A percentile compares a stretch with the other conserved stretches of the same genome.
These are phyloP conservation scores for Ophiobolus disseminans DNA, from an alignment of 2,329 filamentous ascomycete genomes.

Conservation along the genomic window DNA sequence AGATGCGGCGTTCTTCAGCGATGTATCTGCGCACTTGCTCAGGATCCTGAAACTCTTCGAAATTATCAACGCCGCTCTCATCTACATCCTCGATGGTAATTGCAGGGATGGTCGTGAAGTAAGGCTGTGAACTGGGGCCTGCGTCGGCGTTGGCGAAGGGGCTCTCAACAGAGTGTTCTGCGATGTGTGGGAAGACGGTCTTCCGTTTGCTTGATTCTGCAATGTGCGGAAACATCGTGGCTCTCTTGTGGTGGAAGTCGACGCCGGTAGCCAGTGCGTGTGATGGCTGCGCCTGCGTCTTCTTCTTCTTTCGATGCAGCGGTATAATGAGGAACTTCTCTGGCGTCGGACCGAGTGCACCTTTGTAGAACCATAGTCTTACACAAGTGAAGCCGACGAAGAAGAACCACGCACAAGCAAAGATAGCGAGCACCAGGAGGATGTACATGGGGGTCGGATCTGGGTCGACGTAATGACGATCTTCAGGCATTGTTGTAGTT, in stretches of 20 bases:
- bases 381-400: slow-evolving; percentile 27
- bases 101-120: slow-evolving; percentile 1
- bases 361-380: slow-evolving; percentile 36
- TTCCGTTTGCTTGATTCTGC: not conserved
- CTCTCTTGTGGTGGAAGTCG: too few relatives aligned
- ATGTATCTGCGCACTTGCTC: slow-evolving; percentile 14
- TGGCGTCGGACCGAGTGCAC: slow-evolving; percentile 25
- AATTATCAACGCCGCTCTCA: slow-evolving; percentile 1
- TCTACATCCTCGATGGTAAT: slow-evolving; percentile 16
- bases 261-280: too few relatives aligned
- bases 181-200: not conserved
- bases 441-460: slow-evolving; percentile 16
- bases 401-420: slow-evolving; percentile 27
- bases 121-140: not conserved
- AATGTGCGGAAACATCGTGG: not conserved
- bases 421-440: slow-evolving; percentile 21
- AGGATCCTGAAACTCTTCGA: slow-evolving; percentile 8
- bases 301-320: slow-evolving; percentile 7
- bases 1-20: slow-evolving; percentile 33
- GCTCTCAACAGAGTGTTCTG: not conserved
- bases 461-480: not conserved
- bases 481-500: not conserved
- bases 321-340: slow-evolving; percentile 27
- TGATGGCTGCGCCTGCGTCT: not conserved
- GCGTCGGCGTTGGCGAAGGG: not conserved